A percentile compares a stretch with the other conserved stretches of the same genome.
Conservation (phyloP, 495 filamentous ascomycete species). For the Penicillium coffeae region DNA sequence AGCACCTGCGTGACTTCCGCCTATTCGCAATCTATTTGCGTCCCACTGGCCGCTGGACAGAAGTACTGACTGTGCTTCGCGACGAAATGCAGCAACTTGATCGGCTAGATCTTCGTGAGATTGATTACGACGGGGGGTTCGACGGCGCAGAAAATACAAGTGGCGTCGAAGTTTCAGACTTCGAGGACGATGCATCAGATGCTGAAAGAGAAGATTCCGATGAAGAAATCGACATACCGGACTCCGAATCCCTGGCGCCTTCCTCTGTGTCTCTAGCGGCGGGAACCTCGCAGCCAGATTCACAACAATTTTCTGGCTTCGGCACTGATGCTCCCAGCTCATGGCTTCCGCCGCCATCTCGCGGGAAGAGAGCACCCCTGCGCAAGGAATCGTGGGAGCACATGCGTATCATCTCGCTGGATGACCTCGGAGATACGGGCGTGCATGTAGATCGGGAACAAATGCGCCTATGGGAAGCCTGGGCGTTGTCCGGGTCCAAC, state of each 20-base stretch:
- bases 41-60: conserved; percentile 55
- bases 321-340: not conserved
- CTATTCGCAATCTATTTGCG: conserved; percentile 57
- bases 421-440: conserved; percentile 59
- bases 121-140: conserved; percentile 58
- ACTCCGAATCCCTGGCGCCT: not conserved
- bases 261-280: conserved; percentile 17
- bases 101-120: conserved; percentile 56
- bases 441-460: conserved; percentile 46
- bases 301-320: not conserved
- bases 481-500: conserved; percentile 45
- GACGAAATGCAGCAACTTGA: conserved; percentile 56
- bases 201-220: conserved; percentile 20
- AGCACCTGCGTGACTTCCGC: conserved; percentile 53
- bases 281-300: conserved; percentile 3
- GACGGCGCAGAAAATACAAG: conserved; percentile 33
- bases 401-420: conserved; percentile 26
- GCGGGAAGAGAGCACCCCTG: conserved; percentile 19
- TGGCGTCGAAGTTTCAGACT: conserved; percentile 22
- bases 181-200: conserved; percentile 46
- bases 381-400: conserved; percentile 20
- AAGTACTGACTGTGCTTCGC: conserved; percentile 55
- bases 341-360: not conserved
- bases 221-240: conserved; percentile 14
- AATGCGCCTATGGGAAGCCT: conserved; percentile 60